A percentile compares a stretch with the other conserved stretches of the same genome.
Evolutionary conservation across 768 basidiomycete genomes (phyloP).

Genomic region (Hydnum rufescens): DNA sequence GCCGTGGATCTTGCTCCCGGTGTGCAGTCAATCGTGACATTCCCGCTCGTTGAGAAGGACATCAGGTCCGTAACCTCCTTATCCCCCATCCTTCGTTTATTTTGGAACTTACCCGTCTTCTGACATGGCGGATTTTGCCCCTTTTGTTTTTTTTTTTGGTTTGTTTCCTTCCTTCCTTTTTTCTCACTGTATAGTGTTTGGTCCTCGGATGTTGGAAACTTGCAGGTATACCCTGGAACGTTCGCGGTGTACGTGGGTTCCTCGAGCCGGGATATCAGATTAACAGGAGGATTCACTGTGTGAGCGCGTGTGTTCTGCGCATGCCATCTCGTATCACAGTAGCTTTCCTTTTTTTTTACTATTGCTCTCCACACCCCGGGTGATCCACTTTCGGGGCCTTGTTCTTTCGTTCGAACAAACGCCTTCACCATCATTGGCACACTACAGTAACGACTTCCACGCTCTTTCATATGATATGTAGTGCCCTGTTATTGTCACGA

Average conservation of each 20-base stretch:
- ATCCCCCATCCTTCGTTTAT: not conserved
- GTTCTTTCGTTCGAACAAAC: too few relatives aligned
- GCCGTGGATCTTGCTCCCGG: constrained; percentile 25
- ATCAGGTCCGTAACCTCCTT: constrained; percentile 5
- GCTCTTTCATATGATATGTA: too few relatives aligned
- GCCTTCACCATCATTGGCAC: too few relatives aligned
- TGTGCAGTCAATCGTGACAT: constrained; percentile 19
- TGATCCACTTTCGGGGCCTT: too few relatives aligned
- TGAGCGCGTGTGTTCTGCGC: too few relatives aligned
- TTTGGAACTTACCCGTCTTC: too few relatives aligned
- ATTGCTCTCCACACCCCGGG: too few relatives aligned
- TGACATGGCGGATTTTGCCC: not conserved
- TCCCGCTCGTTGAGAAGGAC: constrained; percentile 16
- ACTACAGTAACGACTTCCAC: too few relatives aligned
- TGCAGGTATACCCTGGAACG: constrained; percentile 30
- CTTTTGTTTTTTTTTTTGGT: not conserved
- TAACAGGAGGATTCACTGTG: constrained; percentile 12
- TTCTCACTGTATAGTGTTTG: constrained; percentile 24
- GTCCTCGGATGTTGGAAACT: constrained; percentile 33
- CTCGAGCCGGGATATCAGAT: constrained; percentile 28
- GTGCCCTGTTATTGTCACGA: too few relatives aligned
- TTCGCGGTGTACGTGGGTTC: constrained; percentile 36
- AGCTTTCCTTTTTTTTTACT: too few relatives aligned
- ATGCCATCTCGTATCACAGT: too few relatives aligned
- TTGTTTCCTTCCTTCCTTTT: too few relatives aligned